Evolutionary conservation across 306 rosid species (phyloP).

Genomic region (Acacia confusa): DNA sequence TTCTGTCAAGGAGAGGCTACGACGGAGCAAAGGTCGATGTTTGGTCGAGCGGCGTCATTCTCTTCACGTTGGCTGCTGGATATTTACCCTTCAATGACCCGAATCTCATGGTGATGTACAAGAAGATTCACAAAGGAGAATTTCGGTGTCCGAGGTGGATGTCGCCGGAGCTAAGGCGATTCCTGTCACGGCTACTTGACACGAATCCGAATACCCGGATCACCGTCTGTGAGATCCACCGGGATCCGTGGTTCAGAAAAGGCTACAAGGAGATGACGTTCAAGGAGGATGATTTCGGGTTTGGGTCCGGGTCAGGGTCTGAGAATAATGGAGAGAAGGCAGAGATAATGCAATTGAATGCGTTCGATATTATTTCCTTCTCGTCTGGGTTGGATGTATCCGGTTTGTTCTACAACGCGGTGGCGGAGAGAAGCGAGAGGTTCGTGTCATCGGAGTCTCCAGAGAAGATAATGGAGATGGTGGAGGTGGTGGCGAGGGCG

Average conservation of each 20-base stretch:
- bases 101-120: slow-evolving; percentile 69
- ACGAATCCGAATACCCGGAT: slow-evolving; percentile 62
- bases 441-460: slow-evolving; percentile 38
- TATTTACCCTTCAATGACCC: slow-evolving; percentile 77
- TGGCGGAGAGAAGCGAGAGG: slow-evolving; percentile 36
- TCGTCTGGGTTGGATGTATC: slow-evolving; percentile 67
- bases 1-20: slow-evolving; percentile 66
- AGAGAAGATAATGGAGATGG: slow-evolving; percentile 42
- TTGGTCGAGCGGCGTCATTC: slow-evolving; percentile 71
- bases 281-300: slow-evolving; percentile 32
- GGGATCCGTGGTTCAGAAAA: slow-evolving; percentile 64
- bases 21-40: slow-evolving; percentile 75
- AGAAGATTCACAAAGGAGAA: slow-evolving; percentile 68
- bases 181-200: slow-evolving; percentile 54
- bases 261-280: slow-evolving; percentile 47
- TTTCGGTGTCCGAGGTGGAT: slow-evolving; percentile 70
- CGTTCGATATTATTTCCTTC: slow-evolving; percentile 66
- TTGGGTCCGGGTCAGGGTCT: neutral
- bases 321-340: neutral
- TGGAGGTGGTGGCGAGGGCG: slow-evolving; percentile 37
- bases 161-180: slow-evolving; percentile 54
- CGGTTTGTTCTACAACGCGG: slow-evolving; percentile 40
- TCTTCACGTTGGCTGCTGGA: slow-evolving; percentile 64
- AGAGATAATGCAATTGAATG: slow-evolving; percentile 48
- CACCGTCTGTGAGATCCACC: slow-evolving; percentile 53